Percentiles rank a stretch among this genome's conserved stretches.
Conservation (phyloP, 305 asterid species). For the Fraxinus velutina region DNA sequence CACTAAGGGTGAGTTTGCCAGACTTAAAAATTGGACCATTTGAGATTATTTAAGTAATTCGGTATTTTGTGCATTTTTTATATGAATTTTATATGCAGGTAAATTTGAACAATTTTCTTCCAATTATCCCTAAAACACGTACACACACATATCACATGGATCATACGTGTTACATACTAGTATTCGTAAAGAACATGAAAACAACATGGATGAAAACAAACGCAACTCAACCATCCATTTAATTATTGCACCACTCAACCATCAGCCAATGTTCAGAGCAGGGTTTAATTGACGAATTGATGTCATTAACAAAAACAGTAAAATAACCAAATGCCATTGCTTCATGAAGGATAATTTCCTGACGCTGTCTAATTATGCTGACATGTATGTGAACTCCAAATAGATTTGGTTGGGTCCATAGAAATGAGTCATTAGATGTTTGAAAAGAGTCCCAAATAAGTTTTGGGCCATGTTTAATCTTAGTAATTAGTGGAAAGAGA, state of each 20-base stretch:
- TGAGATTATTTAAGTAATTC: background rate
- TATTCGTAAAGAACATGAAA: background rate
- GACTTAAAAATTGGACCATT: background rate
- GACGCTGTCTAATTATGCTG: background rate
- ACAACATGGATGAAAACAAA: conserved; percentile 2
- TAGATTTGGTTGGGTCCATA: background rate
- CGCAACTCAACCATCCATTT: background rate
- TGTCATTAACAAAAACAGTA: background rate
- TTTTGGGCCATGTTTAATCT: background rate
- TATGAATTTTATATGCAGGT: background rate
- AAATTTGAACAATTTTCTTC: background rate
- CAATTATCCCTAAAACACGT: background rate
- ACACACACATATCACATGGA: background rate
- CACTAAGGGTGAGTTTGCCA: background rate
- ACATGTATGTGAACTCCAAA: background rate
- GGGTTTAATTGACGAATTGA: background rate
- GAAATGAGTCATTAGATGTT: background rate
- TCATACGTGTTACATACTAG: background rate
- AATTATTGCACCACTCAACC: background rate
- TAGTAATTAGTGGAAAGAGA: conserved; percentile 1
- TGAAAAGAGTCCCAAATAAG: conserved; percentile 4
- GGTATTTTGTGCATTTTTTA: background rate
- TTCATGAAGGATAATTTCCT: conserved; percentile 3
- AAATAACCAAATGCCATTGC: background rate
- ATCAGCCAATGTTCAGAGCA: background rate